These are phyloP conservation scores for Coniella vitis DNA, from an alignment of 2,329 filamentous ascomycete genomes.

Conservation along the genomic window DNA sequence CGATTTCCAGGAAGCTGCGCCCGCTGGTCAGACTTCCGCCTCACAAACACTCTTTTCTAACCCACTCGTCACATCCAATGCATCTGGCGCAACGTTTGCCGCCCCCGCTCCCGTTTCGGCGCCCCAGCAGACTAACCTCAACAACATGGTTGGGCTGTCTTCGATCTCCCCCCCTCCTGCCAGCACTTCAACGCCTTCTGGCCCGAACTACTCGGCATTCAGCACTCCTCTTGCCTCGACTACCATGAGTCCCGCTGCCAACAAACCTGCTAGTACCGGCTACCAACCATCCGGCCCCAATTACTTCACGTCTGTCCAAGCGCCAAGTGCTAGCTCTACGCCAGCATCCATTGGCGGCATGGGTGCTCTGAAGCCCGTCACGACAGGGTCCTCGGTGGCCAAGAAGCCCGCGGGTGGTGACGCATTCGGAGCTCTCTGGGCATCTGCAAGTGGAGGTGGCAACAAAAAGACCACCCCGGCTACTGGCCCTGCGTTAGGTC, in stretches of 20 bases:
- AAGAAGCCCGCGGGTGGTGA: conserved; percentile 60
- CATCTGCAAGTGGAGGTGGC: conserved; percentile 59
- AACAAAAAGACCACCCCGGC: conserved; percentile 66
- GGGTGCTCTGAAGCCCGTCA: conserved; percentile 20
- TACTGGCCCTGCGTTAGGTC: conserved; percentile 75
- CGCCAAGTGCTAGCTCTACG: conserved; percentile 26
- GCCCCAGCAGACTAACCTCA: conserved; percentile 72
- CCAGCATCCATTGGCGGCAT: conserved; percentile 21
- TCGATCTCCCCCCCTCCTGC: conserved; percentile 71
- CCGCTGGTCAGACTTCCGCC: conserved; percentile 40
- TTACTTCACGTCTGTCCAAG: conserved; percentile 80
- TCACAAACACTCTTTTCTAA: conserved; percentile 27
- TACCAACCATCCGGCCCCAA: conserved; percentile 81
- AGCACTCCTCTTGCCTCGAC: conserved; percentile 36
- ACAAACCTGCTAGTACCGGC: conserved; percentile 48
- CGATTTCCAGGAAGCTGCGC: conserved; percentile 86
- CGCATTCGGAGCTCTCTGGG: conserved; percentile 85
- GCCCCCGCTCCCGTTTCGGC: conserved; percentile 81
- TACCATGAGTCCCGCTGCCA: conserved; percentile 28
- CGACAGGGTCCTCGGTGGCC: conserved; percentile 16
- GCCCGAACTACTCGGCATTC: conserved; percentile 59
- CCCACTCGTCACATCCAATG: conserved; percentile 44
- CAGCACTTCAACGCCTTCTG: conserved; percentile 45
- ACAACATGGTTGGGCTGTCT: conserved; percentile 70
- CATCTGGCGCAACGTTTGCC: conserved; percentile 62